Conservation (phyloP, 352 stramenopile species). For the Globisporangium spinosum region DNA sequence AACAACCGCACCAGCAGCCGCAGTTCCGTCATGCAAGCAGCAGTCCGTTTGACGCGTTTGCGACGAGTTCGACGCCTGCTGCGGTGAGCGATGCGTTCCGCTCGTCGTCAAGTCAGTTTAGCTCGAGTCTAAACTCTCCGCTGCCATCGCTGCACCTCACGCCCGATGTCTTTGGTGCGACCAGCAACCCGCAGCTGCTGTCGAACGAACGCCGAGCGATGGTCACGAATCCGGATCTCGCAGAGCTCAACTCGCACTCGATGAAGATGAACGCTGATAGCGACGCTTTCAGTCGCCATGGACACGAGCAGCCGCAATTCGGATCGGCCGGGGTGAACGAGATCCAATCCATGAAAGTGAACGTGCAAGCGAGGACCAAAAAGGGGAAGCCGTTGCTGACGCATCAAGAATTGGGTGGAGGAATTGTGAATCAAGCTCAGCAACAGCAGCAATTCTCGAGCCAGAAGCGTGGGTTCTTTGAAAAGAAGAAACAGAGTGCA, state of each 20-base stretch:
- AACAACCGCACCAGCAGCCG: neutral
- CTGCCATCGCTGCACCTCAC: conserved; percentile 28
- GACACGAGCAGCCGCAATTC: neutral
- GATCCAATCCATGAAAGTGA: conserved; percentile 23
- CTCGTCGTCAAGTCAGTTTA: conserved; percentile 22
- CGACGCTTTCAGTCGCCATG: neutral
- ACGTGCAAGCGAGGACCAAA: conserved; percentile 29
- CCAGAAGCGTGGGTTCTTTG: conserved; percentile 18
- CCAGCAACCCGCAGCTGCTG: conserved; percentile 5
- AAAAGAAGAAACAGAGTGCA: conserved; percentile 12
- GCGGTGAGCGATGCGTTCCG: conserved; percentile 19
- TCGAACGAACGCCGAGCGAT: conserved; percentile 7
- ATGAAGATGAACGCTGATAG: conserved; percentile 40
- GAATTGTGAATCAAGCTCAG: conserved; percentile 14
- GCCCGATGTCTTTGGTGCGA: conserved; percentile 20
- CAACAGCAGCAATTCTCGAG: conserved; percentile 20
- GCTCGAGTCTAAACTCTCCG: conserved; percentile 23
- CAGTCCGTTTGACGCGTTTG: conserved; percentile 7
- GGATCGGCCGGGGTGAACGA: conserved; percentile 5
- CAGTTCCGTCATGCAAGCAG: conserved; percentile 1
- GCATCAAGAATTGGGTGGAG: neutral
- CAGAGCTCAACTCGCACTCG: conserved; percentile 69
- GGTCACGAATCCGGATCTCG: conserved; percentile 45
- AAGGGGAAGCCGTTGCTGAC: conserved; percentile 9
- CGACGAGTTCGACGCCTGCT: conserved; percentile 1